Evolutionary conservation across 2,329 filamentous ascomycete genomes (phyloP), one percentile per base, ranked within the genome.

Genomic region (Colletotrichum orbiculare): DNA sequence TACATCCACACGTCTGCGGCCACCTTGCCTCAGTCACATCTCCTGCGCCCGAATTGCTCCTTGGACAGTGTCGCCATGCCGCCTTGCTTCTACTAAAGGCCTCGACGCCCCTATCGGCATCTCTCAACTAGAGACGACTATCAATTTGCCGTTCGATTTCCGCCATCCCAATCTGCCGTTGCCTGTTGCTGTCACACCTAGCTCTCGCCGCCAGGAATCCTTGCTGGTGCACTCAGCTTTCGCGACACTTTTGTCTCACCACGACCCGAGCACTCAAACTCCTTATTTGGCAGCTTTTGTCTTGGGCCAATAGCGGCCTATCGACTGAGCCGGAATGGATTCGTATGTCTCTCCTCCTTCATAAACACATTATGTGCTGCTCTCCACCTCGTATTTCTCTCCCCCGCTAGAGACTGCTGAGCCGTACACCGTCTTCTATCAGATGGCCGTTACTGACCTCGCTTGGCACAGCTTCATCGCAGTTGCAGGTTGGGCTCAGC

Each of bases 401-500:
- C 34, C 45, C 11, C 34, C 10, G 6, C 17, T 8, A 17, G 13
- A 34, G 35, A 17, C 41, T 48, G 11, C n/a, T 12, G 35, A 60
- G 33, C 41, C 38, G 48, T 48, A 39, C 42, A 15, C 42, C 9
- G 11, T 34, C 15, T 11, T 48, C 34, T 11, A 7, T 49, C 17
- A 53, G 33, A 67, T 67, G 64, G 53, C 60, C 12, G 33, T 60
- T 15, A 53, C 65, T 67, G 63, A 67, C 50, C 46, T 60, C 17
- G 53, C 38, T 15, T 67, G 65, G 65, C 56, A 65, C 71, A 87
- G 84, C 76, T 83, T 87, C 74, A 82, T 86, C 64, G 81, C 82
- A 68, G 80, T 85, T 67, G 78, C 82, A 69, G 81, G 82, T 75
- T 87, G 83, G 82, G 78, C 83, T 69, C 82, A 83, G 74, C 81